phyloP scores from a whole-genome alignment of 176 grass and related monocot genomes.

The Phragmites australis region DNA sequence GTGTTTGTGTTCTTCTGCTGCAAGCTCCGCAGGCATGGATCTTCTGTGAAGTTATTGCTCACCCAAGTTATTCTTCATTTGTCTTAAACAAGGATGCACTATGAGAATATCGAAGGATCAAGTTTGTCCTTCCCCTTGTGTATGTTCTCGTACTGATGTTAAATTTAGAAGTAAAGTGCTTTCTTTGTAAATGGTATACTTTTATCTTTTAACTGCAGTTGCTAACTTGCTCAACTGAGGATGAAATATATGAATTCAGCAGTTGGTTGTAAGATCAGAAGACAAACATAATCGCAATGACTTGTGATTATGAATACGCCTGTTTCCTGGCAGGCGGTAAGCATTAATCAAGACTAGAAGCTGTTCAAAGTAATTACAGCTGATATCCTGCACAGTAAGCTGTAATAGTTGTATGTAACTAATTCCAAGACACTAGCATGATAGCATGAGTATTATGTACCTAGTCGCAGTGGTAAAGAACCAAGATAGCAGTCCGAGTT shows the following conservation, averaged over 20 bases:
- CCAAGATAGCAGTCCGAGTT: not conserved
- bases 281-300: constrained; percentile 19
- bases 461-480: constrained; percentile 1
- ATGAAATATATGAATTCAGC: not conserved
- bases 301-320: not conserved
- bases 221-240: not conserved
- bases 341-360: constrained; percentile 25
- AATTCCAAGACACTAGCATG: constrained; percentile 20
- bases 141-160: not conserved
- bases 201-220: constrained; percentile 18
- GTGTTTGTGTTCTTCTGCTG: constrained; percentile 26
- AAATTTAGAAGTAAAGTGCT: constrained; percentile 1
- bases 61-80: constrained; percentile 45
- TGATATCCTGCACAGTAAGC: not conserved
- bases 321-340: not conserved
- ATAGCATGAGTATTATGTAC: constrained; percentile 5
- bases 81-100: constrained; percentile 27
- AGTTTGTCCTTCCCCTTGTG: constrained; percentile 18
- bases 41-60: constrained; percentile 44
- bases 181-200: not conserved
- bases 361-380: constrained; percentile 4
- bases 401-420: constrained; percentile 11
- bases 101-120: constrained; percentile 26
- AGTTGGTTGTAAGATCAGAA: constrained; percentile 17
- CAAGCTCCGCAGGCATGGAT: constrained; percentile 35